Base-by-base conservation (phyloP, 1,284 basidiomycete species). In the Puccinia horiana region DNA sequence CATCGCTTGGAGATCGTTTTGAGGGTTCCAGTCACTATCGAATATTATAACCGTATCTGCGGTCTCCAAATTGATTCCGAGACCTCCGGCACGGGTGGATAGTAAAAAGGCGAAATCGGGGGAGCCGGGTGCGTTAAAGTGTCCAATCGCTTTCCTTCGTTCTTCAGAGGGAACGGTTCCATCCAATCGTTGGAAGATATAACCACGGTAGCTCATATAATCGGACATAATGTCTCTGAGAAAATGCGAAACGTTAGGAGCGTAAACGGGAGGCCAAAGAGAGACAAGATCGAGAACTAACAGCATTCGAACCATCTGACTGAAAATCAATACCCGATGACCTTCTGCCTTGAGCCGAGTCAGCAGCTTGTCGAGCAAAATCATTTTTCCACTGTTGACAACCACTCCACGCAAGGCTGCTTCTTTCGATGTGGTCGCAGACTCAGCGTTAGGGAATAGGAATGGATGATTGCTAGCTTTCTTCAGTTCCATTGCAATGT, bases 11-110 rank as follows among this genome's bases (percentile, higher is more conserved):
- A 99, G 88, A 87, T 99, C 96, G 88, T 98, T 98, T 88, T 98
- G 96, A 29, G 96, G 96, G 88, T 98, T 96, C 88, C 87, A 88
- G 83, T 88, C 88, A 78, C 85, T 86, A 90, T 99, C 96, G 87
- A 98, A 99, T 87, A 99, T 98, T 88, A 99, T 96, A 85, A 99
- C 96, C 0, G 96, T 99, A 88, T 99, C 92, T 16, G 96, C 96
- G 52, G 95, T 96, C 88, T 97, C 86, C 49, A 86, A 84, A 63
- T 86, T 86, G 84, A 86, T 87, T n/a, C 86, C 86, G 42, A 87
- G 83, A n/a, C 86, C 86, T 44, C 85, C 86, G 16, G 85, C 85
- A 32, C 85, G 85, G n/a, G 85, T 86, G 16, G 85, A 86, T 29
- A 86, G 84, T 47, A 87, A 76, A 80, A 87, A 87, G 56, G 85